A percentile compares a stretch with the other conserved stretches of the same genome.
Conservation (phyloP, 2,329 filamentous ascomycete species). For the Colletotrichum kahawae region DNA sequence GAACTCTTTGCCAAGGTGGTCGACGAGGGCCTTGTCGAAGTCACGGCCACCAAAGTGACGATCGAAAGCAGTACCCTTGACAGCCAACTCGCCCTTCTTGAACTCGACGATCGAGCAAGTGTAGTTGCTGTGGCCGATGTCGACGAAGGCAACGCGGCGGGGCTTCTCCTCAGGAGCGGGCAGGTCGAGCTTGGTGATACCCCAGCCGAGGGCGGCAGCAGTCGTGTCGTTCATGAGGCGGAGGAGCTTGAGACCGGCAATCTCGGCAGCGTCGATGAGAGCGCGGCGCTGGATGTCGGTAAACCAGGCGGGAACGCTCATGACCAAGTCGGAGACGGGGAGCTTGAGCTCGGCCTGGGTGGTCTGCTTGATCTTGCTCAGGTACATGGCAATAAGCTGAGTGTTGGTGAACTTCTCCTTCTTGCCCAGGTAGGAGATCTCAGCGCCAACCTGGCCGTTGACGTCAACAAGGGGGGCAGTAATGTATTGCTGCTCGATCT, state of each 20-base stretch:
- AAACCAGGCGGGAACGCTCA: conserved; percentile 97
- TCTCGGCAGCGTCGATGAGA: conserved; percentile 89
- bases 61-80: conserved; percentile 92
- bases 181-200: conserved; percentile 97
- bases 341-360: conserved; percentile 86
- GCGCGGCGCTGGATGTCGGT: conserved; percentile 90
- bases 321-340: conserved; percentile 89
- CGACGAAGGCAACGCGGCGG: conserved; percentile 86
- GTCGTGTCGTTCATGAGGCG: conserved; percentile 98
- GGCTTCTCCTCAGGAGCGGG: conserved; percentile 90
- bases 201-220: conserved; percentile 92
- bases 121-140: conserved; percentile 97
- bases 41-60: conserved; percentile 97
- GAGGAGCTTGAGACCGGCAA: conserved; percentile 90
- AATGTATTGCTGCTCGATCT: conserved; percentile 90
- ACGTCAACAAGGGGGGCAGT: conserved; percentile 86
- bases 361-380: conserved; percentile 92
- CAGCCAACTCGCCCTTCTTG: conserved; percentile 92
- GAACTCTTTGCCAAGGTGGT: conserved; percentile 96
- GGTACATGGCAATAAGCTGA: conserved; percentile 92
- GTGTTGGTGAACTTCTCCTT: conserved; percentile 95
- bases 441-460: conserved; percentile 92
- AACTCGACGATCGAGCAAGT: conserved; percentile 94
- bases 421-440: conserved; percentile 92
- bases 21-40: conserved; percentile 93